Conservation (phyloP, 176 grass and related monocot genomes). For the Rhynchospora pubera region DNA sequence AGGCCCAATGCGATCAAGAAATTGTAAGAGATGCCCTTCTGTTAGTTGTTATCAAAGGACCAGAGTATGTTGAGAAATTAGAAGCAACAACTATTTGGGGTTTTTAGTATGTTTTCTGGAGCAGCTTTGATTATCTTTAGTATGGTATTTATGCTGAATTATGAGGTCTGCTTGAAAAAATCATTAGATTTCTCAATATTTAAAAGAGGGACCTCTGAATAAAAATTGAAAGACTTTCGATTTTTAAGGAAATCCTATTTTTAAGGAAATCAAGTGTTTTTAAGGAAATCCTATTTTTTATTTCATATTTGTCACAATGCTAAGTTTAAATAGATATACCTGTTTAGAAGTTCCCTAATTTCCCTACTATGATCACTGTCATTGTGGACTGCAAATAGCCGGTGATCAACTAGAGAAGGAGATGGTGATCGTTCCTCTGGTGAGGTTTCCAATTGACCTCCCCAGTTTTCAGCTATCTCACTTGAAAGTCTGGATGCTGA, state of each 20-base stretch:
- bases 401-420: constrained; percentile 58
- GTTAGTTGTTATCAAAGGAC: not conserved
- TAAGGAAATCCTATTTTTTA: not conserved
- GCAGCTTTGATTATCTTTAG: not conserved
- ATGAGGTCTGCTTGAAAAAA: not conserved
- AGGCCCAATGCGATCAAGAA: not conserved
- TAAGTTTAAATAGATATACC: constrained; percentile 36
- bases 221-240: not conserved
- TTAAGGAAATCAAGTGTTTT: not conserved
- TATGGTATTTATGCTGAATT: not conserved
- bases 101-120: not conserved
- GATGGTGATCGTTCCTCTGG: constrained; percentile 32
- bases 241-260: no score
- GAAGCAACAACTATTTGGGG: not conserved
- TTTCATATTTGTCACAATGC: not conserved
- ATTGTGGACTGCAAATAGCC: constrained; percentile 60
- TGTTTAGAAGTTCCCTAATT: constrained; percentile 82
- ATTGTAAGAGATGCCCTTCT: not conserved
- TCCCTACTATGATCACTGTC: constrained; percentile 80
- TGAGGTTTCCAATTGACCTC: constrained; percentile 44
- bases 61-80: not conserved
- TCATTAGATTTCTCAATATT: not conserved
- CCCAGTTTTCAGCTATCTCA: constrained; percentile 57
- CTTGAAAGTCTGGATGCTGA: constrained; percentile 31
- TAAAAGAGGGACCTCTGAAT: not conserved